These are phyloP conservation scores for Trichophaea hybrida DNA, from an alignment of 2,329 filamentous ascomycete species.

Conservation along the genomic window DNA sequence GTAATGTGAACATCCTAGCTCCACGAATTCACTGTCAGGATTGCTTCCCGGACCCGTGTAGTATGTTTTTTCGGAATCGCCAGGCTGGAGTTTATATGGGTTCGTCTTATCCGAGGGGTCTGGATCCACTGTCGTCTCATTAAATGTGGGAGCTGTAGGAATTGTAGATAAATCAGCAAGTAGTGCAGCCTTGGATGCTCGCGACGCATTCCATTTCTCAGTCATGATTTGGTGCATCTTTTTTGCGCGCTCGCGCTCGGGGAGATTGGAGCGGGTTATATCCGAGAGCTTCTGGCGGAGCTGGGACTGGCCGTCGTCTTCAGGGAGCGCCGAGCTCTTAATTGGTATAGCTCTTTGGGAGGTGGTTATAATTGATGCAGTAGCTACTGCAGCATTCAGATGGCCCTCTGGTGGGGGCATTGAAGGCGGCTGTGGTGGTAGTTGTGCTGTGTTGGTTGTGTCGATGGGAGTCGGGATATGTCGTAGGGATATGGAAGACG, in stretches of 20 bases:
- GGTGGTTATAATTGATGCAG: not conserved
- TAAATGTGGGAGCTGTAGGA: not conserved
- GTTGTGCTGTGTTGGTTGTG: constrained; percentile 18
- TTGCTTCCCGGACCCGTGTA: constrained; percentile 27
- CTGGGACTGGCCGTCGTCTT: constrained; percentile 62
- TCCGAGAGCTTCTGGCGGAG: constrained; percentile 53
- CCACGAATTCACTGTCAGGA: constrained; percentile 28
- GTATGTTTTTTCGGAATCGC: constrained; percentile 36
- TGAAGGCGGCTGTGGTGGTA: constrained; percentile 3
- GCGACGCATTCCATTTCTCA: constrained; percentile 43
- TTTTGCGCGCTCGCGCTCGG: constrained; percentile 51
- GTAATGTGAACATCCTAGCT: constrained; percentile 79
- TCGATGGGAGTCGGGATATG: constrained; percentile 7
- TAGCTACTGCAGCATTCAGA: not conserved
- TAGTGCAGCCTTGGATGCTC: constrained; percentile 14
- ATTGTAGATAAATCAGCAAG: constrained; percentile 28
- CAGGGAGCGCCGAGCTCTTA: constrained; percentile 39
- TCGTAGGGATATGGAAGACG: not conserved
- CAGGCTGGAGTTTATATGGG: constrained; percentile 32
- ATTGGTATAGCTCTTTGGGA: not conserved
- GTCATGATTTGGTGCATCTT: constrained; percentile 57
- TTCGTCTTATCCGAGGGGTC: constrained; percentile 19
- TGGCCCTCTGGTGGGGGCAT: constrained; percentile 9
- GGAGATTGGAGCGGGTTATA: constrained; percentile 48
- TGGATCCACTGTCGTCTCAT: not conserved